Evolutionary conservation across 805 yeast species (phyloP).

Genomic region (Starmerella stellata): DNA sequence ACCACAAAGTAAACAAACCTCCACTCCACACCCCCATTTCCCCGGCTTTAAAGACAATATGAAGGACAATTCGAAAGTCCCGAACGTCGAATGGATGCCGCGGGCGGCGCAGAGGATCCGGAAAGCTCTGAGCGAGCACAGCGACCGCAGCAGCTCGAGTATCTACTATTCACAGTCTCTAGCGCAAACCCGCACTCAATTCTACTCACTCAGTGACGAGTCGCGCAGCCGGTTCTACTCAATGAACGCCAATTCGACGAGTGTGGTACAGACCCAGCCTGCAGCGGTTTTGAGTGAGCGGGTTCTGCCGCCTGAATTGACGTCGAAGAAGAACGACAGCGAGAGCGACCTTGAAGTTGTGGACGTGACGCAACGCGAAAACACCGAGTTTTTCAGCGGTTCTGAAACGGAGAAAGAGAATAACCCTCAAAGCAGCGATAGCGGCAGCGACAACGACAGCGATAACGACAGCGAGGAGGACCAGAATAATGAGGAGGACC

Average conservation of each 20-base stretch:
- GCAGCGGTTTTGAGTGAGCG: too few relatives aligned
- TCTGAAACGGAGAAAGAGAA: background rate
- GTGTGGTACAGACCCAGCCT: background rate
- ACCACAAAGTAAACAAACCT: too few relatives aligned
- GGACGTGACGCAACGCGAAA: background rate
- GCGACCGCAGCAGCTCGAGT: background rate
- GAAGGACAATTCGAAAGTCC: too few relatives aligned
- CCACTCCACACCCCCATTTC: too few relatives aligned
- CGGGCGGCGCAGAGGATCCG: background rate
- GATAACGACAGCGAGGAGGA: background rate
- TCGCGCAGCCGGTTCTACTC: background rate
- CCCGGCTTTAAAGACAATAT: too few relatives aligned
- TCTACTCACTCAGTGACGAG: background rate
- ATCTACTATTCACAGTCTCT: background rate
- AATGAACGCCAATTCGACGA: background rate
- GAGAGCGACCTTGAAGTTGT: background rate
- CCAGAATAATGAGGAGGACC: constrained; percentile 5
- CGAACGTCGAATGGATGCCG: background rate
- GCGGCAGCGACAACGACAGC: background rate
- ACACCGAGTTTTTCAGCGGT: background rate
- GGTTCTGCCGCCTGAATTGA: background rate
- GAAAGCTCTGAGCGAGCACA: background rate
- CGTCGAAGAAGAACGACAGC: background rate
- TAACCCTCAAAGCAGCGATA: background rate
- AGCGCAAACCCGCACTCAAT: background rate